Percentiles rank a stretch among this genome's conserved stretches.
Conservation (phyloP, 306 rosid species). For the Trifolium subterraneum region DNA sequence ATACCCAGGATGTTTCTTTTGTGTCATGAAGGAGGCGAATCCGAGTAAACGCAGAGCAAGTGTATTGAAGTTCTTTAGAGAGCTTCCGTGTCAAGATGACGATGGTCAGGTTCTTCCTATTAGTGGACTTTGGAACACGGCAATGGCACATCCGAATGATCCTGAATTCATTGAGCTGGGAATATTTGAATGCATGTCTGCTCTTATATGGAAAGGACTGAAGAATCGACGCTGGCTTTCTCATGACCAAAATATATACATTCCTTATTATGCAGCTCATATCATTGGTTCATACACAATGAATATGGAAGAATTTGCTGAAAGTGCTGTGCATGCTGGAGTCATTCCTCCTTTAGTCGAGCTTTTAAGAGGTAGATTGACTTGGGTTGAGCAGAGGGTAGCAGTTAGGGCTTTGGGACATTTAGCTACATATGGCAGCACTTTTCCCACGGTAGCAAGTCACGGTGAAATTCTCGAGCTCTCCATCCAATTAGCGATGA, state of each 20-base stretch:
- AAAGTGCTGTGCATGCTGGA: slow-evolving; percentile 81
- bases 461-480: slow-evolving; percentile 96
- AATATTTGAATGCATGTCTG: slow-evolving; percentile 96
- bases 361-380: slow-evolving; percentile 90
- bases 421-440: slow-evolving; percentile 89
- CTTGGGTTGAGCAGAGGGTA: slow-evolving; percentile 99
- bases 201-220: slow-evolving; percentile 94
- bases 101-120: slow-evolving; percentile 99
- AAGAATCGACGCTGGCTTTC: slow-evolving; percentile 98
- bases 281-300: slow-evolving; percentile 96
- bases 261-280: slow-evolving; percentile 98
- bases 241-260: slow-evolving; percentile 95
- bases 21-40: slow-evolving; percentile 99
- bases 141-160: slow-evolving; percentile 99
- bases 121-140: slow-evolving; percentile 99
- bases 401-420: slow-evolving; percentile 99
- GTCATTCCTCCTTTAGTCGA: slow-evolving; percentile 91
- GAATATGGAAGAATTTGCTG: slow-evolving; percentile 99
- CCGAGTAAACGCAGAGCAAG: slow-evolving; percentile 93
- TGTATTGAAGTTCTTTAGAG: slow-evolving; percentile 87
- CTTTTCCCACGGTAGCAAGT: slow-evolving; percentile 81
- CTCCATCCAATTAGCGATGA: slow-evolving; percentile 85
- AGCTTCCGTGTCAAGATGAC: slow-evolving; percentile 92
- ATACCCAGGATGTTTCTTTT: slow-evolving; percentile 98
- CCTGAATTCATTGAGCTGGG: slow-evolving; percentile 93